Base-by-base conservation (phyloP, 352 stramenopile genomes). In the Phytophthora hibernalis region DNA sequence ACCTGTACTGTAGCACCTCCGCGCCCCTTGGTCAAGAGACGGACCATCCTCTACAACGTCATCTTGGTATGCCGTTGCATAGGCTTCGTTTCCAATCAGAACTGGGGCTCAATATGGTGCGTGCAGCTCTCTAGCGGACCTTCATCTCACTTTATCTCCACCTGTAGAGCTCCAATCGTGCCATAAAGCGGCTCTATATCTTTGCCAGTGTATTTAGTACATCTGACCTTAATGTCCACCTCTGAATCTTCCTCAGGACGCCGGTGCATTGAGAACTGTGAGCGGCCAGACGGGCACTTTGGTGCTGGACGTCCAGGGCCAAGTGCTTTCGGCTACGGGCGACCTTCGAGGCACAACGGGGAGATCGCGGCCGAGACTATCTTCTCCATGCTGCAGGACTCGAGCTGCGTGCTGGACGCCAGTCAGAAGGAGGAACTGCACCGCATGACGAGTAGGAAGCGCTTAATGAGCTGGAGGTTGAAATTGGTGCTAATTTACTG, bases 351-450 rank as follows among this genome's bases (percentile, higher is more conserved):
- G 82, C 18, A 70, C 66, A 5, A 70, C 68, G 2, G 84, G 44
- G 81, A 91, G 18, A 70, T 77, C 38, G 82, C 77, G 33, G 79
- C 76, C 13, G 78, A 90, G 43, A 79, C 72, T 20, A 76, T 95
- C 31, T 85, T 84, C 57, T 85, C 82, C 4, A 90, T 93, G 67
- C 72, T 93, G 16, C 54, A 90, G 74, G 82, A 92, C 64, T 77
- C 83, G n/a, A 76, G 65, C 35, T 79, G 77, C 57, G 77, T 90
- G 31, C 61, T 90, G 44, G 78, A 92, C 11, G 40, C 54, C 7
- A 72, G 64, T 58, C 76, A 87, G 40, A 86, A 80, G 49, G 86
- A 95, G 62, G 70, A 76, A 20, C 71, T 95, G 9, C 68, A 90
- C 51, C 79, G 83, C 12, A 74, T 95, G 52, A 87, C 82, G 12